Base-by-base conservation (phyloP, 352 stramenopile species). In the Pythium aquatile region DNA sequence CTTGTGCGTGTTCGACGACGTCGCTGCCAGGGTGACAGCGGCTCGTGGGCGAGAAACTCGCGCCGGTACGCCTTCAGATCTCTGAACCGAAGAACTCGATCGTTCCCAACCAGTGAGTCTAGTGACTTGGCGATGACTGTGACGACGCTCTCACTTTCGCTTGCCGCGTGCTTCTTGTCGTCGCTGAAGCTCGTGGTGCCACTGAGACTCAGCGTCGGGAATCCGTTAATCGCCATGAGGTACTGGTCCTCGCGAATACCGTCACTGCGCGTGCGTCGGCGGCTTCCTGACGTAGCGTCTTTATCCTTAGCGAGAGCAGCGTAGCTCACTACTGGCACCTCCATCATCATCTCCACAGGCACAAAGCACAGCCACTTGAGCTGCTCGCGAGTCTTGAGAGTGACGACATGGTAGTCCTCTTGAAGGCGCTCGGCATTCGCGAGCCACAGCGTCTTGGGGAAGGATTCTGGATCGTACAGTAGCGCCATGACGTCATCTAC, bases 221-320 rank as follows among this genome's bases (percentile, higher is more conserved):
- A 39, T 0, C 72, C 74, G 39, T 81, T 81, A 47, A 81, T 70
- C 32, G 68, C 72, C 66, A 81, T 76, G 26, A 81, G 51, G 51
- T 77, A 74, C 33, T 81, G 74, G 28, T 72, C 63, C 13, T 63
- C 55, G 3, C 51, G 51, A 14, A 81, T 63, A 1, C 74, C 71
- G 46, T 81, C 66, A 35, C 66, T 56, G 37, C 70, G 68, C 28
- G 49, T 61, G 30, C 61, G 51, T 17, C 40, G 53, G 1, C 60
- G 51, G 35, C 6, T 56, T n/a, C 17, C 40, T 11, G 26, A 24
- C 20, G 29, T 29, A 7, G 26, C 35, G 20, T 28, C n/a, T 39
- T 46, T 10, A 14, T 28, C 48, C 14, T 40, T 68, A 8, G 65
- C 63, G 0, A 66, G 49, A 17, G 64, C 57, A 16, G 71, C 66